phyloP scores from a whole-genome alignment of 2,329 filamentous ascomycete genomes.

The Penicillium hesseltinei region DNA sequence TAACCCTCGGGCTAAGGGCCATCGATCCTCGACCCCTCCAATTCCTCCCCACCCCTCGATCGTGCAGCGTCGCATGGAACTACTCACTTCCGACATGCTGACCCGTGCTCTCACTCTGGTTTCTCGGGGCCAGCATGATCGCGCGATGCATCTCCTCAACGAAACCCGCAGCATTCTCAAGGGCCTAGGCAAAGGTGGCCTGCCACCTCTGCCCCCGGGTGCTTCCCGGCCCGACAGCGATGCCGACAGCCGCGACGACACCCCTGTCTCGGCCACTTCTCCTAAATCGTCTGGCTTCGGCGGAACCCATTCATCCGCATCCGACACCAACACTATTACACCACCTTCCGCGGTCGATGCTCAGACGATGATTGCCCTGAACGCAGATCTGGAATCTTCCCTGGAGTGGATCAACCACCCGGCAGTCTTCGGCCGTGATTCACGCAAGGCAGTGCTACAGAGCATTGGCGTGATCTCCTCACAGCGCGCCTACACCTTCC shows the following conservation, averaged over 20 bases:
- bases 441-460: slow-evolving; percentile 91
- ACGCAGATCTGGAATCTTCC: slow-evolving; percentile 83
- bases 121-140: slow-evolving; percentile 86
- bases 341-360: slow-evolving; percentile 76
- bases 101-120: slow-evolving; percentile 88
- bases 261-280: slow-evolving; percentile 36
- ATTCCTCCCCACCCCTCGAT: slow-evolving; percentile 95
- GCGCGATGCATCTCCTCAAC: slow-evolving; percentile 84
- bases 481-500: slow-evolving; percentile 89
- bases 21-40: slow-evolving; percentile 62
- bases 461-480: slow-evolving; percentile 95
- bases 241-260: slow-evolving; percentile 39
- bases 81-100: slow-evolving; percentile 97
- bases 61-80: slow-evolving; percentile 94
- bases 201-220: slow-evolving; percentile 75
- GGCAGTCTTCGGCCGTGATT: slow-evolving; percentile 89
- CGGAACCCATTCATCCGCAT: slow-evolving; percentile 35
- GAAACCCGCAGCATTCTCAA: slow-evolving; percentile 95
- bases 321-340: slow-evolving; percentile 47
- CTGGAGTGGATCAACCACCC: slow-evolving; percentile 98
- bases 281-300: slow-evolving; percentile 37
- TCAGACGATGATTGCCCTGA: slow-evolving; percentile 77
- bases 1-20: slow-evolving; percentile 60
- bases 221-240: slow-evolving; percentile 44
- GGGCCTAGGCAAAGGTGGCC: slow-evolving; percentile 88